Base-by-base conservation (phyloP, 2,329 filamentous ascomycete species). In the Pyricularia pennisetigena region DNA sequence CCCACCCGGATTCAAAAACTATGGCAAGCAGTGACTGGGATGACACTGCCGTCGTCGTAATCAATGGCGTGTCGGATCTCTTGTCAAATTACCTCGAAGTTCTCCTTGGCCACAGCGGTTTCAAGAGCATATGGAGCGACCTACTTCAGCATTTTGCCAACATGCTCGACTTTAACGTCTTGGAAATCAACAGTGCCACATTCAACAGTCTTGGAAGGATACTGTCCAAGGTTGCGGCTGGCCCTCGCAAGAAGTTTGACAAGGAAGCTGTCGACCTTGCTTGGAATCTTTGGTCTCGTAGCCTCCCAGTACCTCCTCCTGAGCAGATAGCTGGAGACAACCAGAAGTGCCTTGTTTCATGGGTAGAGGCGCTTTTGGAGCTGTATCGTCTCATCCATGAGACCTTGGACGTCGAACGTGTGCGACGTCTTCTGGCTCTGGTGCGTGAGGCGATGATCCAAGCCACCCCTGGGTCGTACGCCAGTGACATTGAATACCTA, bases 341-440 rank as follows among this genome's bases (percentile, higher is more conserved):
- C 72, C 92, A 97, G 75, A 89, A 89, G 68, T 93, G 92, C 12
- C 85, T 94, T n/a, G 80, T 92, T 32, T 91, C 93, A n/a, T 97
- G 97, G 79, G 86, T 95, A 0, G 85, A 88, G 26, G 85, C 90
- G 1, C 85, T 95, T 59, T 82, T 88, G 68, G 89, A 95, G 72
- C 83, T 98, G 0, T 97, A 97, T 74, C 85, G 87, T 0, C 84
- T 97, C 5, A 86, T 93, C 65, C 84, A 89, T 69, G 79, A 82
- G 8, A 84, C 87, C 20, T 80, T 97, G 24, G 84, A 85, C 10
- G 80, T 86, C 0, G 82, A 87, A 2, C 84, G 86, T 64, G 86
- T 93, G 9, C 80, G 83, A 59, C 84, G 83, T n/a, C 90, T 96
- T 77, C 82, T 97, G 1, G 80, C 80, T 2, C 86, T 97, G 64